phyloP scores from a whole-genome alignment of 352 stramenopile species.

The Albugo laibachii region DNA sequence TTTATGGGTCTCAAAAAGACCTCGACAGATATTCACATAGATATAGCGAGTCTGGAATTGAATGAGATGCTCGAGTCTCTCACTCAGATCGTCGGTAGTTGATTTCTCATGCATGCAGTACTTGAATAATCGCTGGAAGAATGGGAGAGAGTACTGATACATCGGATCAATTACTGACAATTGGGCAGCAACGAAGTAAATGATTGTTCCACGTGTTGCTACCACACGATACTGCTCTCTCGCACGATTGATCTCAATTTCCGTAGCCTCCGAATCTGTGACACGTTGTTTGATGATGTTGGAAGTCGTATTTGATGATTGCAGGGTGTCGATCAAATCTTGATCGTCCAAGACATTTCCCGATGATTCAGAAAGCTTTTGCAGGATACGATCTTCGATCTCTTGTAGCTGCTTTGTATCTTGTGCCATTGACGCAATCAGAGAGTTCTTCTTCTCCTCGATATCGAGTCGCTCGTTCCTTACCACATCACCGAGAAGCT shows the following conservation, averaged over 20 bases:
- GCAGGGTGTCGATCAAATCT: constrained; percentile 68
- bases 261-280: constrained; percentile 76
- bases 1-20: constrained; percentile 88
- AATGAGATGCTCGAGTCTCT: constrained; percentile 66
- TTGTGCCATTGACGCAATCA: constrained; percentile 85
- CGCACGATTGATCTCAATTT: constrained; percentile 79
- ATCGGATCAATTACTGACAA: constrained; percentile 85
- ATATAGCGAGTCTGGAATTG: constrained; percentile 81
- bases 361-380: constrained; percentile 79
- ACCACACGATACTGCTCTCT: constrained; percentile 83
- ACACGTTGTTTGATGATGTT: constrained; percentile 81
- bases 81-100: constrained; percentile 24
- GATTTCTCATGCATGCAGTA: constrained; percentile 77
- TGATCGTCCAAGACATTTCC: constrained; percentile 90
- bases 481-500: constrained; percentile 86
- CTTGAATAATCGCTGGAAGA: constrained; percentile 84
- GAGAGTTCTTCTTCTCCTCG: constrained; percentile 85
- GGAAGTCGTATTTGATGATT: constrained; percentile 72
- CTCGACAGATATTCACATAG: constrained; percentile 88
- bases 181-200: constrained; percentile 90
- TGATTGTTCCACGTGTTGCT: constrained; percentile 80
- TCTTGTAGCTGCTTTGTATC: constrained; percentile 86
- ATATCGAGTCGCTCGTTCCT: constrained; percentile 82
- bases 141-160: constrained; percentile 91
- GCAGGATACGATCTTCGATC: constrained; percentile 84